Conservation (phyloP, 768 basidiomycete species). For the Termitomyces sp. region DNA sequence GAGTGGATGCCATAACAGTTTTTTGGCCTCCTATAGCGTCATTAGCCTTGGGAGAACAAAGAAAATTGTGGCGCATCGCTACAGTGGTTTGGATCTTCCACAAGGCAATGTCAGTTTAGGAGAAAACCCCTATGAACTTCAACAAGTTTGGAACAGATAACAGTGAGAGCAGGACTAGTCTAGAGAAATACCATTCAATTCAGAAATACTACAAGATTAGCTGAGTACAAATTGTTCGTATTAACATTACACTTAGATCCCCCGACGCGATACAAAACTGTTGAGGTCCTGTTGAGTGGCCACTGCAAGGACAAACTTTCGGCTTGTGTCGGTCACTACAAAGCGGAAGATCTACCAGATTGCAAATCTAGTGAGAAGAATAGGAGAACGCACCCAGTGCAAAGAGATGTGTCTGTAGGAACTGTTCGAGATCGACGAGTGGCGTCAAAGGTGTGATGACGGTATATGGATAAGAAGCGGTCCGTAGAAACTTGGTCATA, state of each 20-base stretch:
- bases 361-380: background rate
- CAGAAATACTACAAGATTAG: background rate
- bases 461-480: conserved; percentile 63
- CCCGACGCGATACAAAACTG: conserved; percentile 52
- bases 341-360: background rate
- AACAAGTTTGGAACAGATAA: background rate
- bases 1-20: background rate
- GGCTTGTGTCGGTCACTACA: conserved; percentile 78
- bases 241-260: conserved; percentile 22
- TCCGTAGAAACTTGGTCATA: conserved; percentile 75
- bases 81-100: background rate
- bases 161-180: background rate
- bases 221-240: background rate
- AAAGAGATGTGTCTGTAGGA: conserved; percentile 70
- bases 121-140: background rate
- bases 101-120: background rate
- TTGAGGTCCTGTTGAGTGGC: conserved; percentile 78
- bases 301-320: conserved; percentile 82
- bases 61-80: conserved; percentile 2
- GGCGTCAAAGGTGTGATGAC: conserved; percentile 80
- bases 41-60: background rate
- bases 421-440: conserved; percentile 77
- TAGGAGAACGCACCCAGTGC: conserved; percentile 55
- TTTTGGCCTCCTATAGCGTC: background rate
- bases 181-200: background rate